These are phyloP conservation scores for Malus fusca DNA, from an alignment of 306 rosid species.

Conservation along the genomic window DNA sequence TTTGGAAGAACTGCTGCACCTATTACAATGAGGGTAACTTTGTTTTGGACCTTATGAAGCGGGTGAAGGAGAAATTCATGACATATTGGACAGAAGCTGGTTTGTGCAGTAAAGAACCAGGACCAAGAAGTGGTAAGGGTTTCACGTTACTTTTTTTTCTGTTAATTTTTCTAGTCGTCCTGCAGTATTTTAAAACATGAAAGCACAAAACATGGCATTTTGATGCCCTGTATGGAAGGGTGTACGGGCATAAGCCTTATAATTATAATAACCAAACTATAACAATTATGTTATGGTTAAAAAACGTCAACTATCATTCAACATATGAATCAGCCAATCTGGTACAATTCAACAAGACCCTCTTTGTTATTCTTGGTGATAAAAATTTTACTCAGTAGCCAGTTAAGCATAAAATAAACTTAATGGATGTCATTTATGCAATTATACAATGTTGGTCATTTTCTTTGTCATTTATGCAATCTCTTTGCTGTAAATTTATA, in stretches of 20 bases:
- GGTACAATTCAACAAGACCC: no score
- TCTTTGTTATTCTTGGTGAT: background rate
- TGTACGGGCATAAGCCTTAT: no score
- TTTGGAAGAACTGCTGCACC: conserved; percentile 60
- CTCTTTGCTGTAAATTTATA: no score
- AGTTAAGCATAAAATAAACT: background rate
- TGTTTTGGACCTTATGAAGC: conserved; percentile 62
- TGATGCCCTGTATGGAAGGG: conserved; percentile 33
- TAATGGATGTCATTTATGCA: background rate
- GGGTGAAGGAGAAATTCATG: conserved; percentile 65
- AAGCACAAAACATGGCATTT: conserved; percentile 11
- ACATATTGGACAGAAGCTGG: conserved; percentile 63
- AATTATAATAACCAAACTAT: no score
- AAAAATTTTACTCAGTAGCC: background rate
- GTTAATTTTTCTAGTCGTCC: conserved; percentile 1
- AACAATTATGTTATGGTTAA: no score
- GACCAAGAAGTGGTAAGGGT: conserved; percentile 37
- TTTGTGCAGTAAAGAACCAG: conserved; percentile 34
- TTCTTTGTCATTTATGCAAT: no score
- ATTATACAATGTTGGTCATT: no score
- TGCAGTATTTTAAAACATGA: conserved; percentile 30
- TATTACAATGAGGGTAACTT: conserved; percentile 65
- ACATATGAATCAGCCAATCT: background rate
- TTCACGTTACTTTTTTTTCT: background rate
- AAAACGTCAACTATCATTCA: no score